Evolutionary conservation across 2,329 filamentous ascomycete genomes (phyloP).

Genomic region (Aspergillaceae sp.): DNA sequence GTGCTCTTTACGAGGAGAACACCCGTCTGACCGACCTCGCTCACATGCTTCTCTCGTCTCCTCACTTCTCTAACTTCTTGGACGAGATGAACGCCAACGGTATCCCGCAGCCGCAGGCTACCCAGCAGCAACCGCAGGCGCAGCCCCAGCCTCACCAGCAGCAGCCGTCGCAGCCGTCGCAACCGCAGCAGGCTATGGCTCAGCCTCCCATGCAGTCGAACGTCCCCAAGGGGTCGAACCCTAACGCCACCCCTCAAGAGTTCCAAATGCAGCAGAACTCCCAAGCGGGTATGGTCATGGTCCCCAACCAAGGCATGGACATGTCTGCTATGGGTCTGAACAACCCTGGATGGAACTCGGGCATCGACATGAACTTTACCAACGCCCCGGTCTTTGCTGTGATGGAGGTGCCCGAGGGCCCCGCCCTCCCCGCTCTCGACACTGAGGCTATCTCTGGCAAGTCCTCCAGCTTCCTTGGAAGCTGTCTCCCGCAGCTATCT

Average conservation of each 20-base stretch:
- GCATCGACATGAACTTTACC: slow-evolving; percentile 37
- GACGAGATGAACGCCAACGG: slow-evolving; percentile 59
- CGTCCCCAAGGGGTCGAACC: slow-evolving; percentile 58
- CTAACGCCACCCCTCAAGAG: slow-evolving; percentile 47
- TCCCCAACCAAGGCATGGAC: slow-evolving; percentile 70
- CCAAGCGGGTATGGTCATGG: slow-evolving; percentile 55
- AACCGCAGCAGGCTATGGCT: slow-evolving; percentile 20
- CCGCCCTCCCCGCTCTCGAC: slow-evolving; percentile 53
- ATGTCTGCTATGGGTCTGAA: slow-evolving; percentile 60
- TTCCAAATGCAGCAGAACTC: slow-evolving; percentile 52
- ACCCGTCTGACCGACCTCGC: slow-evolving; percentile 67
- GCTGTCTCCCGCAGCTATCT: slow-evolving; percentile 30
- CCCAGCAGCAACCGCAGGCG: slow-evolving; percentile 33
- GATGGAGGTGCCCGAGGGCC: slow-evolving; percentile 59
- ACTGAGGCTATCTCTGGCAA: slow-evolving; percentile 63
- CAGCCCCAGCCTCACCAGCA: slow-evolving; percentile 32
- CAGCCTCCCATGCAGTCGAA: slow-evolving; percentile 39
- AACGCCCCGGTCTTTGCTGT: slow-evolving; percentile 55
- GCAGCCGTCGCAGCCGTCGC: slow-evolving; percentile 20
- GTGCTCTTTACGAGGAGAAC: slow-evolving; percentile 75
- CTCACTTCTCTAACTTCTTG: slow-evolving; percentile 75
- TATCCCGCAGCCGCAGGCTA: slow-evolving; percentile 26
- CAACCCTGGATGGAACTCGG: slow-evolving; percentile 37
- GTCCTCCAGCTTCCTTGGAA: slow-evolving; percentile 47
- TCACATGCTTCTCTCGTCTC: slow-evolving; percentile 71